Percentiles rank a stretch among this genome's conserved stretches.
phyloP scores from a whole-genome alignment of 768 basidiomycete genomes.

The Cystofilobasidium capitatum region DNA sequence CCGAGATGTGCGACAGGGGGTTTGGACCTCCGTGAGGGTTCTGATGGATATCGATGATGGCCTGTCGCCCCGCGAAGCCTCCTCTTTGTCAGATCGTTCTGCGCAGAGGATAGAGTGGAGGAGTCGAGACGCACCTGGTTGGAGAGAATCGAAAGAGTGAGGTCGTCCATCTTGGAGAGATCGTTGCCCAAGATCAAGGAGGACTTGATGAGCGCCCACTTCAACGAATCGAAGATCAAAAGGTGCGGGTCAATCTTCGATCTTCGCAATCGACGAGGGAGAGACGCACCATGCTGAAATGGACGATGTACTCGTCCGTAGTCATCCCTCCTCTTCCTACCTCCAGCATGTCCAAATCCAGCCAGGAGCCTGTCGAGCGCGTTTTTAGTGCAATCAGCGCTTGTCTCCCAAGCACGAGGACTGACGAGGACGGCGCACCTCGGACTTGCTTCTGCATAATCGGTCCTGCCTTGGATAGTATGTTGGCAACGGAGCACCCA shows the following conservation, averaged over 20 bases:
- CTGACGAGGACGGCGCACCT: not conserved
- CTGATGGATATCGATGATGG: constrained; percentile 18
- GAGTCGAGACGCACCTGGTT: constrained; percentile 5
- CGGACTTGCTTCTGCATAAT: constrained; percentile 21
- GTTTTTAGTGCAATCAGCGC: not conserved
- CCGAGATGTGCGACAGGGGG: not conserved
- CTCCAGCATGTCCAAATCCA: constrained; percentile 28
- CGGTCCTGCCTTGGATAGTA: constrained; percentile 21
- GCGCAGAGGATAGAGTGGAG: too few relatives aligned
- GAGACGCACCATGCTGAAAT: constrained; percentile 44
- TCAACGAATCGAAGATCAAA: too few relatives aligned
- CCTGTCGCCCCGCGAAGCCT: not conserved
- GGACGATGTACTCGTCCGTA: constrained; percentile 40
- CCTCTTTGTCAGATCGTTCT: not conserved
- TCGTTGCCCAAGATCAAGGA: constrained; percentile 45
- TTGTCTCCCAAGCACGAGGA: not conserved
- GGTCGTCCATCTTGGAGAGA: constrained; percentile 38
- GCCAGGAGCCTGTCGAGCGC: constrained; percentile 8
- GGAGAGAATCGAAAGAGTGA: constrained; percentile 7
- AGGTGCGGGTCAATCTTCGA: not conserved
- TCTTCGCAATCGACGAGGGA: not conserved
- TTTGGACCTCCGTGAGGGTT: not conserved
- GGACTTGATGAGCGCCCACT: constrained; percentile 38
- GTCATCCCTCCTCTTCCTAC: constrained; percentile 37
- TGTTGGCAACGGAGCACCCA: constrained; percentile 26